These are phyloP conservation scores for Spergularia marina DNA, from an alignment of 148 eudicot genomes.

Conservation along the genomic window DNA sequence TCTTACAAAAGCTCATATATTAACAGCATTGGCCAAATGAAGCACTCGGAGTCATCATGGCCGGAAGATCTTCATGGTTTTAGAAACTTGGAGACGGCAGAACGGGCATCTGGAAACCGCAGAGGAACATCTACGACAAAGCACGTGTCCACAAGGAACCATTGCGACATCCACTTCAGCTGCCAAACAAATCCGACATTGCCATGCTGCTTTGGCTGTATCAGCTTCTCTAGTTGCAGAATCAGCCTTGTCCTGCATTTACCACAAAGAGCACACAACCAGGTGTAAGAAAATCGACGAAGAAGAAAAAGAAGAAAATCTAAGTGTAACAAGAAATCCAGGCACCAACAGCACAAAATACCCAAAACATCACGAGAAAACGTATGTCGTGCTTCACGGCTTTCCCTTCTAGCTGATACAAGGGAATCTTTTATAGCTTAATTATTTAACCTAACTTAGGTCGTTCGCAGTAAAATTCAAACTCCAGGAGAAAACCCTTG, in stretches of 20 bases:
- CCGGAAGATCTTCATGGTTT: conserved; percentile 74
- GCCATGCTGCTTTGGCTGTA: conserved; percentile 91
- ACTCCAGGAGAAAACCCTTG: not conserved
- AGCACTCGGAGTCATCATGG: conserved; percentile 42
- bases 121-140: conserved; percentile 89
- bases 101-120: conserved; percentile 97
- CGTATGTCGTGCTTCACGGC: not conserved
- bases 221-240: conserved; percentile 88
- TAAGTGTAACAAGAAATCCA: not conserved
- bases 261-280: conserved; percentile 10
- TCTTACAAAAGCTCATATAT: not conserved
- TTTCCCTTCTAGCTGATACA: not conserved
- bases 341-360: not conserved
- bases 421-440: not conserved
- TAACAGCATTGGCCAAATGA: not conserved
- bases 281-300: not conserved
- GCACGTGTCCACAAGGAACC: conserved; percentile 93
- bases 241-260: conserved; percentile 76
- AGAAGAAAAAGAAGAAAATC: not conserved
- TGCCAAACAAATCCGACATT: conserved; percentile 79
- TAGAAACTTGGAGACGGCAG: conserved; percentile 86
- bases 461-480: not conserved
- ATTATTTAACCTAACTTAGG: not conserved
- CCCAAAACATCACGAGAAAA: not conserved
- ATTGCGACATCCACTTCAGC: conserved; percentile 78